Conservation (phyloP, 2,329 filamentous ascomycete species). For the Colletotrichum tanaceti region DNA sequence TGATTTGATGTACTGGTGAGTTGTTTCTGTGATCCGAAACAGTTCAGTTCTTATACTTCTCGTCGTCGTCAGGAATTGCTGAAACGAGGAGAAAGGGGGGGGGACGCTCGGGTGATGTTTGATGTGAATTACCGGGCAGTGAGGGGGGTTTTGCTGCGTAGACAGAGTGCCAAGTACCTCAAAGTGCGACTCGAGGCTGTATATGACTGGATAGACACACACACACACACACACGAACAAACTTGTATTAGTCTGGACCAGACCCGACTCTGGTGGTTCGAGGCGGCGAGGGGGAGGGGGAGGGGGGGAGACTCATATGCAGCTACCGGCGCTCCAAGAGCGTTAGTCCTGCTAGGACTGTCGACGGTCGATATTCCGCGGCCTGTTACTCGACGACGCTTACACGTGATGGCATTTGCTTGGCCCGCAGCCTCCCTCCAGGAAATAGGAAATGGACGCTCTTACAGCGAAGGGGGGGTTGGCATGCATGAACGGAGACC, state of each 20-base stretch:
- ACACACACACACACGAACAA: not conserved
- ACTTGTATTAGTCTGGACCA: not conserved
- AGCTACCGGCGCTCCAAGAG: slow-evolving; percentile 27
- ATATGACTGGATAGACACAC: not conserved
- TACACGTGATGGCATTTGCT: slow-evolving; percentile 23
- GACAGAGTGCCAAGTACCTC: not conserved
- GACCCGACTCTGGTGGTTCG: slow-evolving; percentile 2
- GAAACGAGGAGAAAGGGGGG: too few species aligned
- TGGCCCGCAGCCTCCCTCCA: not conserved
- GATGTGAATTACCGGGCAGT: not conserved
- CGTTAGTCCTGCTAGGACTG: not conserved
- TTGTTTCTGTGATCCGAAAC: too few species aligned
- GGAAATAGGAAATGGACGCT: not conserved
- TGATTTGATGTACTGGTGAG: not conserved
- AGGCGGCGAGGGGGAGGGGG: slow-evolving; percentile 19
- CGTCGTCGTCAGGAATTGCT: not conserved
- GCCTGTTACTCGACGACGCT: not conserved
- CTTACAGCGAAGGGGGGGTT: slow-evolving; percentile 14
- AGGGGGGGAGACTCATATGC: slow-evolving; percentile 18
- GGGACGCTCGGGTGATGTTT: too few species aligned
- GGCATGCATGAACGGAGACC: not conserved
- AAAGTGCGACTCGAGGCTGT: not conserved
- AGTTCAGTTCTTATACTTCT: too few species aligned
- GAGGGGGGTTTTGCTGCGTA: slow-evolving; percentile 16
- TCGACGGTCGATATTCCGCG: not conserved